Evolutionary conservation across 257 asterid genomes (phyloP).

Genomic region (Fraxinus excelsior): DNA sequence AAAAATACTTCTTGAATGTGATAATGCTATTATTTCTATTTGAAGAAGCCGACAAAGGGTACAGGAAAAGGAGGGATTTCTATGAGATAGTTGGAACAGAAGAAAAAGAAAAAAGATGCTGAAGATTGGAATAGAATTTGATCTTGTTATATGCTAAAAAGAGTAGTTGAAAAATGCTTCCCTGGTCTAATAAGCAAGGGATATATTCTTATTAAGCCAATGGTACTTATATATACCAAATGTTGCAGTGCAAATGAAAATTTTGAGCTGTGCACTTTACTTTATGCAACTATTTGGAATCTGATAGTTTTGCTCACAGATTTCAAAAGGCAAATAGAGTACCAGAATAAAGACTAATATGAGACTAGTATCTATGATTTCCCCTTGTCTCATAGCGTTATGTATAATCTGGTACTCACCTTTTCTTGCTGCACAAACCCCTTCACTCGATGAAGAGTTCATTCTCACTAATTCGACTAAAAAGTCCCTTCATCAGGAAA

Average conservation of each 20-base stretch:
- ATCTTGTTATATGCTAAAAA: background rate
- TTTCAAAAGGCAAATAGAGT: conserved; percentile 11
- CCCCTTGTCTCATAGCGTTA: conserved; percentile 14
- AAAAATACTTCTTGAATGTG: background rate
- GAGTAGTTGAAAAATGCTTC: conserved; percentile 16
- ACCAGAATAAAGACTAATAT: background rate
- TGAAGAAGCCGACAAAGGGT: background rate
- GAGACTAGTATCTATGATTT: conserved; percentile 22
- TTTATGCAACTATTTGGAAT: conserved; percentile 16
- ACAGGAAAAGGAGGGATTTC: background rate
- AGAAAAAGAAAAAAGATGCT: conserved; percentile 20
- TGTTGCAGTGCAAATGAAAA: conserved; percentile 2
- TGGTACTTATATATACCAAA: background rate
- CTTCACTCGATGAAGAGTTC: conserved; percentile 3
- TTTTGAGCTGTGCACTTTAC: conserved; percentile 13
- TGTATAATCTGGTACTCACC: conserved; percentile 25
- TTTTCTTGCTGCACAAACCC: conserved; percentile 12
- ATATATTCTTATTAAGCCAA: conserved; percentile 31
- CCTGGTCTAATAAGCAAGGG: conserved; percentile 33
- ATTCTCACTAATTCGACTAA: background rate
- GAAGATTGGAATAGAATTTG: conserved; percentile 47
- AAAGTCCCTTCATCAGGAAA: background rate
- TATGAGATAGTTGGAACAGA: background rate
- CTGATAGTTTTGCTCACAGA: background rate
- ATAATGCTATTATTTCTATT: background rate